Conservation (phyloP, 192 early-diverging fungal species). For the Podila clonocystis region DNA sequence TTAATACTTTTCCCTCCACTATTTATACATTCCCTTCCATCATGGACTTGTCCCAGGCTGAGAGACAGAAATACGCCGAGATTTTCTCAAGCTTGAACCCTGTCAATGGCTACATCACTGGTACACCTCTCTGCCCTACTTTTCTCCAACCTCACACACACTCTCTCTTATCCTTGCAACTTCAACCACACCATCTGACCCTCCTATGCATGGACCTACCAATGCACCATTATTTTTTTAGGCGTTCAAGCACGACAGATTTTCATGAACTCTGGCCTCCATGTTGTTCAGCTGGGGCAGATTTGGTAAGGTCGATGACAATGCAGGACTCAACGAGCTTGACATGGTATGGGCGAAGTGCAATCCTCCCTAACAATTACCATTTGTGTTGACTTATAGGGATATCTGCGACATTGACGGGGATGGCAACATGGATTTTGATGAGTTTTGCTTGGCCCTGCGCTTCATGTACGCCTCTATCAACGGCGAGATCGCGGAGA, state of each 20-base stretch:
- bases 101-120: constrained; percentile 61
- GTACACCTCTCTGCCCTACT: constrained; percentile 26
- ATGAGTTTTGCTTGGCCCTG: constrained; percentile 84
- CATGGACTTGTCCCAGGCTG: constrained; percentile 58
- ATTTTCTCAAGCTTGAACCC: constrained; percentile 63
- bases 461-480: constrained; percentile 80
- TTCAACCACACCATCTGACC: neutral
- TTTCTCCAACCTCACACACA: neutral
- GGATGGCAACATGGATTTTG: constrained; percentile 84
- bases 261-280: constrained; percentile 46
- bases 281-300: constrained; percentile 33
- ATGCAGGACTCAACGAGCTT: too few species aligned
- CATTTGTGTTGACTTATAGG: constrained; percentile 32
- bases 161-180: neutral
- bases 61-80: constrained; percentile 61
- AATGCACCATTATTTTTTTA: neutral
- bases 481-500: constrained; percentile 57
- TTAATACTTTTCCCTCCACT: neutral
- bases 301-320: constrained; percentile 31
- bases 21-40: constrained; percentile 4
- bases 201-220: neutral
- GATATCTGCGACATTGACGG: constrained; percentile 87
- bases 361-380: neutral
- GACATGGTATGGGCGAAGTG: too few species aligned
- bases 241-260: constrained; percentile 44